A percentile compares a stretch with the other conserved stretches of the same genome.
phyloP scores from a whole-genome alignment of 2,329 filamentous ascomycete genomes.

The Fusarium zealandicum region DNA sequence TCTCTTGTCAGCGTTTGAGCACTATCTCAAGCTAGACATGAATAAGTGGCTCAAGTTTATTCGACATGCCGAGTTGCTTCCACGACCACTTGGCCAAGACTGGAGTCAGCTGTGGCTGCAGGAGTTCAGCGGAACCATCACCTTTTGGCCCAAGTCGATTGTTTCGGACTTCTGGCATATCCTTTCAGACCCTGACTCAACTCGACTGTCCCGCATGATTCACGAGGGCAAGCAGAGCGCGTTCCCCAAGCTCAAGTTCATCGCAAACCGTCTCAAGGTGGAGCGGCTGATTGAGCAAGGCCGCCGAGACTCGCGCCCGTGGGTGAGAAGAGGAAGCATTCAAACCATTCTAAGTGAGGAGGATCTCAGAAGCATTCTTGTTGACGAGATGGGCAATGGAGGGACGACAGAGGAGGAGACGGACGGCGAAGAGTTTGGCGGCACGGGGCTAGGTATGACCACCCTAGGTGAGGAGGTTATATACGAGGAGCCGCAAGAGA shows the following conservation, averaged over 20 bases:
- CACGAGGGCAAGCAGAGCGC: constrained; percentile 87
- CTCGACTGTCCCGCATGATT: constrained; percentile 84
- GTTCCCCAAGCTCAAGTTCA: constrained; percentile 91
- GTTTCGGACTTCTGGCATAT: constrained; percentile 85
- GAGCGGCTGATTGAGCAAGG: constrained; percentile 74
- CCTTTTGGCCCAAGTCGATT: constrained; percentile 89
- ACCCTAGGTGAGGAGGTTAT: constrained; percentile 37
- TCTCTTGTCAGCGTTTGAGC: constrained; percentile 88
- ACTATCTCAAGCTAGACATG: constrained; percentile 94
- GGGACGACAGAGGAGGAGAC: constrained; percentile 49
- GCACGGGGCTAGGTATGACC: constrained; percentile 40
- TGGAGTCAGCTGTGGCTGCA: constrained; percentile 98
- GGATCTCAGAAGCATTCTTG: constrained; percentile 60
- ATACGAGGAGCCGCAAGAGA: constrained; percentile 34
- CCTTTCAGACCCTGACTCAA: constrained; percentile 79
- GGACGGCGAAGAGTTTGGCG: constrained; percentile 44
- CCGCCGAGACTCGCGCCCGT: constrained; percentile 59
- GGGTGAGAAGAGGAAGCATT: constrained; percentile 58
- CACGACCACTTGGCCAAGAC: constrained; percentile 89
- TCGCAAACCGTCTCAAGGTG: constrained; percentile 84
- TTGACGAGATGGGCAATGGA: constrained; percentile 44
- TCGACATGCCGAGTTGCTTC: constrained; percentile 88
- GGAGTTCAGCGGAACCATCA: constrained; percentile 91
- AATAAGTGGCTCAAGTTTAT: constrained; percentile 98
- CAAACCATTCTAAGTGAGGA: constrained; percentile 69